Evolutionary conservation across 257 asterid species (phyloP), one percentile per base, ranked within the genome.

Genomic region (Nicotiana benthamiana): DNA sequence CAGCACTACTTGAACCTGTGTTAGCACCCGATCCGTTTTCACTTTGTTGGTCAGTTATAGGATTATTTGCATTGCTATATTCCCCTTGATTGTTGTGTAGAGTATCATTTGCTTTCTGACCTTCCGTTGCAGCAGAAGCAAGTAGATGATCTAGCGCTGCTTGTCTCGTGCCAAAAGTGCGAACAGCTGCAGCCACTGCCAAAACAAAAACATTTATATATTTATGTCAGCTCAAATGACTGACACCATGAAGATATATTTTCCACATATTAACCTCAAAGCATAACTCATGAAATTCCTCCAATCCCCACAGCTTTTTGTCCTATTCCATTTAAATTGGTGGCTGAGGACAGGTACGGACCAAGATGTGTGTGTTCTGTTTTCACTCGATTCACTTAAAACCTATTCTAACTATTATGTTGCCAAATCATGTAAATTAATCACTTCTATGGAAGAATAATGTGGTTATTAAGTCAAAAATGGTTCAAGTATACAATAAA

Each of bases 161-260:
- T 52, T 87, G 96, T 80, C 86, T 78, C 24, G 82, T 64, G 80
- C 93, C 91, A 80, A 89, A 88, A 79, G 4, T 75, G 61, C 56
- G 83, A 83, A 94, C 85, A 59, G 92, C 96, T 79, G 87, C 78
- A 34, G 82, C 93, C 80, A 80, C 98, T 94, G 88, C 80, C 80
- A 79, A 84, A 62, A 53, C 32, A 61, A 46, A 63, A 78, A 43
- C 52, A 56, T 28, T 66, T 24, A 30, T 22, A 18, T 22, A 30
- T 7, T 81, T 32, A 36, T 17, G 56, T 13, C 24, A 74, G 70
- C 57, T 68, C 56, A 36, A 40, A 11, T 6, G 54, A 68, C 76
- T 40, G 54, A 68, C 2, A 56, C 9, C 11, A 12, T 56, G 10
- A n/a, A 20, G 65, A 59, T 3, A 59, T 3, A 60, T 3, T 20